Percentiles rank a stretch among this genome's conserved stretches.
Evolutionary conservation across 1,139 yeast species (phyloP).

Genomic region (Candida mesenterica): DNA sequence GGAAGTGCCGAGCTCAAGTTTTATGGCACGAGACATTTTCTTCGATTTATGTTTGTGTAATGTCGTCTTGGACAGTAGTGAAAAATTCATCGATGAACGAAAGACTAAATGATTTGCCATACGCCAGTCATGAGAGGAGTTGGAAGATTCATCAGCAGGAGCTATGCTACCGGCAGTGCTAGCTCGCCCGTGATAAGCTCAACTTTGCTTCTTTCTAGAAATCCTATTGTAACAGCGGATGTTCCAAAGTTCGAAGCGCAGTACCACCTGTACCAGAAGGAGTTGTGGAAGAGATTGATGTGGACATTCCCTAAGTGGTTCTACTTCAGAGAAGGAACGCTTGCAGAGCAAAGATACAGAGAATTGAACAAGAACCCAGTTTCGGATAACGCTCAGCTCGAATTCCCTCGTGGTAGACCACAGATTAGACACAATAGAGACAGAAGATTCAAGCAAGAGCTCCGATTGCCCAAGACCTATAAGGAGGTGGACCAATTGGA

Average conservation of each 20-base stretch:
- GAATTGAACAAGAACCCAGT: slow-evolving; percentile 77
- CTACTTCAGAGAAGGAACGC: slow-evolving; percentile 86
- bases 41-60: no score
- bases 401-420: slow-evolving; percentile 81
- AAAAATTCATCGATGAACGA: not conserved
- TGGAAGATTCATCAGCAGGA: slow-evolving; percentile 11
- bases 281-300: slow-evolving; percentile 86
- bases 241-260: slow-evolving; percentile 68
- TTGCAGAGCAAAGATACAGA: slow-evolving; percentile 79
- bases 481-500: slow-evolving; percentile 33
- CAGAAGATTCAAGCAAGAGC: slow-evolving; percentile 75
- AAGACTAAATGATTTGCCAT: slow-evolving; percentile 1
- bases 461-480: slow-evolving; percentile 64
- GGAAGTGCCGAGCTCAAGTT: no score
- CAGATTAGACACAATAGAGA: slow-evolving; percentile 88
- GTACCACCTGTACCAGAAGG: slow-evolving; percentile 81
- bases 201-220: slow-evolving; percentile 70
- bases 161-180: slow-evolving; percentile 9
- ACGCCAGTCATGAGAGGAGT: slow-evolving; percentile 6
- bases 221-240: slow-evolving; percentile 81
- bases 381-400: slow-evolving; percentile 68
- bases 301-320: slow-evolving; percentile 97
- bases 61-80: no score
- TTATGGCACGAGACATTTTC: no score
- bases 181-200: slow-evolving; percentile 9